Conservation (phyloP, 495 filamentous ascomycete genomes). For the Aspergillus mulundensis region DNA sequence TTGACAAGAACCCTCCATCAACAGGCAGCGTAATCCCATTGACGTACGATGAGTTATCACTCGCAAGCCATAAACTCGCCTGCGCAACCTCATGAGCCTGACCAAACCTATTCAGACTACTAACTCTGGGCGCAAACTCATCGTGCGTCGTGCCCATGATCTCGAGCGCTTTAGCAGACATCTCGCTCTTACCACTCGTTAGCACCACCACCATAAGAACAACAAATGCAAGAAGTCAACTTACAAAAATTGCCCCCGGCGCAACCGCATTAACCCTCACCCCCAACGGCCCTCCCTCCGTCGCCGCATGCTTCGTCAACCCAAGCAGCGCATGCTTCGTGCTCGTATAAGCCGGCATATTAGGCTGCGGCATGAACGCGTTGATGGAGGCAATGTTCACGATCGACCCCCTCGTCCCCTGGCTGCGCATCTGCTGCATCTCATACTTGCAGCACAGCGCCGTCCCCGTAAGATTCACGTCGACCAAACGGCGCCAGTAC, state of each 20-base stretch:
- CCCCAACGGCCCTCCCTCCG: conserved; percentile 11
- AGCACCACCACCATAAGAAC: neutral
- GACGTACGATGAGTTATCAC: conserved; percentile 27
- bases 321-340: conserved; percentile 44
- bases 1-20: conserved; percentile 23
- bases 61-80: conserved; percentile 30
- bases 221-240: neutral
- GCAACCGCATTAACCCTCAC: conserved; percentile 26
- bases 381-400: conserved; percentile 39
- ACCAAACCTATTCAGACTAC: conserved; percentile 24
- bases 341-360: conserved; percentile 34
- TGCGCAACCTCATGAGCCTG: conserved; percentile 31
- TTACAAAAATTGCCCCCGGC: conserved; percentile 5
- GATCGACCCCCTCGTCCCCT: conserved; percentile 32
- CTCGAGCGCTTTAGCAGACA: conserved; percentile 20
- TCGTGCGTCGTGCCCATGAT: conserved; percentile 26
- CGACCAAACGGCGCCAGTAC: conserved; percentile 9
- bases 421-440: conserved; percentile 21
- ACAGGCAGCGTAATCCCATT: conserved; percentile 29
- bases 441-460: conserved; percentile 18
- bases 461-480: conserved; percentile 16
- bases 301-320: conserved; percentile 35
- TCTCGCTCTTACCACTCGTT: conserved; percentile 21
- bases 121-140: conserved; percentile 19
- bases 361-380: conserved; percentile 21